Base-by-base conservation (phyloP, 2,329 filamentous ascomycete genomes). In the Curvularia verruculosa region DNA sequence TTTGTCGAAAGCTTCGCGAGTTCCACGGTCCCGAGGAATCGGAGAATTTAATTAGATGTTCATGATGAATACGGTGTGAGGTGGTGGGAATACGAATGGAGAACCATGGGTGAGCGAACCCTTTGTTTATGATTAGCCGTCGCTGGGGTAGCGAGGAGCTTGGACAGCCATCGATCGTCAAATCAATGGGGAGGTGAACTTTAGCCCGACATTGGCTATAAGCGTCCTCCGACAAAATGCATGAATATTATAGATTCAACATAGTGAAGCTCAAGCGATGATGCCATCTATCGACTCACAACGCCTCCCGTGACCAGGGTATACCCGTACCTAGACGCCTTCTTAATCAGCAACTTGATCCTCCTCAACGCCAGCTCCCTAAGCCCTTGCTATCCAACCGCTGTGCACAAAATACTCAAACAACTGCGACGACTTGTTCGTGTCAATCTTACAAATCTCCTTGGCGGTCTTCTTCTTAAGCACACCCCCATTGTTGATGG, bases 381-480 rank as follows among this genome's bases (percentile, higher is more conserved):
- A 96, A 24, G 88, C 90, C 80, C 96, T 95, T 29, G 88, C 89
- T 59, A 98, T 88, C 92, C 94, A 98, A 2, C 94, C 95, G 54
- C 88, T 88, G 72, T 92, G 91, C 61, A 96, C 90, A 79, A 97
- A 93, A 74, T 97, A 98, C 75, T 98, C 95, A 77, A 94, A 97
- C 56, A 98, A 87, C 64, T 91, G 85, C 18, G 89, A 88, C 0
- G 90, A 89, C 76, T 97, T 98, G 62, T 90, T 89, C 9, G 87
- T 85, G 70, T 98, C 94, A 50, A 98, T 84, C 73, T 83, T 85
- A 72, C 90, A 93, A 24, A 98, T 88, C 71, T 96, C 90, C 72
- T 89, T 90, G 2, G 92, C 92, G 66, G 94, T 89, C 79, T 97
- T 98, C 84, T 95, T 96, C 82, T 96, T 98, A 7, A 99, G 79